phyloP scores from a whole-genome alignment of 192 early-diverging fungal species.

The Podila verticillata region DNA sequence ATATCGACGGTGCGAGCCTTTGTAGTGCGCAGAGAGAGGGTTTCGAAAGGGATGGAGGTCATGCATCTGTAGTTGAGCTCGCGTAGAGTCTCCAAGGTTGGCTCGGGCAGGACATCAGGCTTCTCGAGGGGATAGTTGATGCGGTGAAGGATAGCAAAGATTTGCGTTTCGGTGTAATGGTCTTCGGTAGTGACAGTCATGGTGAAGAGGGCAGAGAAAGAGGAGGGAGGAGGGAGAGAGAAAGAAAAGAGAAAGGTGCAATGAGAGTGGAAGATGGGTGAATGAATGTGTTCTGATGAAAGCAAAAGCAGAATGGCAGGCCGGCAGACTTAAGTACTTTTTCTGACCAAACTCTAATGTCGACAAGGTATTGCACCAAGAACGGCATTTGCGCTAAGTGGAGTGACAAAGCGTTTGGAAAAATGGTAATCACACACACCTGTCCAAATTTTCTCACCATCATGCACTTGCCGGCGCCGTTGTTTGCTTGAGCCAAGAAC shows the following conservation, averaged over 20 bases:
- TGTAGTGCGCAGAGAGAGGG: slow-evolving; percentile 17
- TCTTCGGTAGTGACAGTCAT: slow-evolving; percentile 3
- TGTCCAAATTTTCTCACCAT: too few relatives aligned
- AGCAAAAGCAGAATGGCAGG: too few relatives aligned
- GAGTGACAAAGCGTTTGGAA: too few relatives aligned
- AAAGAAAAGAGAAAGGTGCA: too few relatives aligned
- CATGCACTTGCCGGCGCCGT: not conserved
- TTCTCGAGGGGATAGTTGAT: slow-evolving; percentile 19
- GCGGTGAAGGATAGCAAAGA: slow-evolving; percentile 16
- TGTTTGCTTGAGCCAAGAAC: not conserved
- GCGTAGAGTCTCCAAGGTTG: slow-evolving; percentile 17
- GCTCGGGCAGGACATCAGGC: slow-evolving; percentile 14
- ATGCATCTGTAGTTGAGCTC: slow-evolving; percentile 21
- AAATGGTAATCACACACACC: too few relatives aligned
- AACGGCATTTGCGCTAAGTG: too few relatives aligned
- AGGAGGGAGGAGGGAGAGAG: too few relatives aligned
- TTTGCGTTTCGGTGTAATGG: slow-evolving; percentile 14
- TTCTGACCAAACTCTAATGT: too few relatives aligned
- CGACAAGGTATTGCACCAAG: too few relatives aligned
- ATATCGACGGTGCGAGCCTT: slow-evolving; percentile 15
- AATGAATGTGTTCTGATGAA: too few relatives aligned
- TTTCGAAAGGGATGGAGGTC: slow-evolving; percentile 30
- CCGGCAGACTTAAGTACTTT: too few relatives aligned
- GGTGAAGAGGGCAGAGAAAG: not conserved
- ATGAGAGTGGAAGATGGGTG: too few relatives aligned